Evolutionary conservation across 2,329 filamentous ascomycete genomes (phyloP), one percentile per base, ranked within the genome.

Genomic region (Fonsecaea multimorphosa): DNA sequence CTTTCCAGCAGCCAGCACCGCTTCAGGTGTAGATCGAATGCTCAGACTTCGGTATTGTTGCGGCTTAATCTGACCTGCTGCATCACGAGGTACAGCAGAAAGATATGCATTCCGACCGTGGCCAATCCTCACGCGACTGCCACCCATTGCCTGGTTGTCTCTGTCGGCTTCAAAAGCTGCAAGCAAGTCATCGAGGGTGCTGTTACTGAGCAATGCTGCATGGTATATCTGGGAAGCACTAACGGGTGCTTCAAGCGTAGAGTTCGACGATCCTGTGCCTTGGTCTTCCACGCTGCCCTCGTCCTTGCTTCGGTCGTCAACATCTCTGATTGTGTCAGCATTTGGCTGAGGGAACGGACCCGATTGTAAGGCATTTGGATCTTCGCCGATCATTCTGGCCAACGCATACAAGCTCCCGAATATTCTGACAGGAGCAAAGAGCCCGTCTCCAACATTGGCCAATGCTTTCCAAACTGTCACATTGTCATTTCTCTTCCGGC

Each of bases 221-320:
- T 67, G 64, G 31, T 67, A 68, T 40, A 68, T 61, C 56, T 68
- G 58, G 27, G 65, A 66, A 11, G 63, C 60, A 38, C 53, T 65
- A 9, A 44, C 65, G 8, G 63, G 51, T 16, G 27, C 52, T 14
- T 65, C 57, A 2, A 49, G 24, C 12, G 44, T 32, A 49, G 64
- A 46, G 0, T 62, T 63, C 1, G 51, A 56, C 3, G 44, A 56
- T 4, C 60, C 38, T 16, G n/a, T 40, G 27, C 31, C 9, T 24
- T 14, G 36, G 38, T 32, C 19, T 38, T 54, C 55, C 7, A 32
- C 32, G n/a, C 46, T 57, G 5, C 40, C 40, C 7, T 63, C 59
- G 11, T 57, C 54, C 38, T 64, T 31, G 57, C 52, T 54, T 24
- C 60, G 53, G 24, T 62, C 62, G 14, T 59, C 54, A 36, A 63